These are phyloP conservation scores for Cardamine chenopodiifolia DNA, from an alignment of 345 rosid genomes.

Conservation along the genomic window DNA sequence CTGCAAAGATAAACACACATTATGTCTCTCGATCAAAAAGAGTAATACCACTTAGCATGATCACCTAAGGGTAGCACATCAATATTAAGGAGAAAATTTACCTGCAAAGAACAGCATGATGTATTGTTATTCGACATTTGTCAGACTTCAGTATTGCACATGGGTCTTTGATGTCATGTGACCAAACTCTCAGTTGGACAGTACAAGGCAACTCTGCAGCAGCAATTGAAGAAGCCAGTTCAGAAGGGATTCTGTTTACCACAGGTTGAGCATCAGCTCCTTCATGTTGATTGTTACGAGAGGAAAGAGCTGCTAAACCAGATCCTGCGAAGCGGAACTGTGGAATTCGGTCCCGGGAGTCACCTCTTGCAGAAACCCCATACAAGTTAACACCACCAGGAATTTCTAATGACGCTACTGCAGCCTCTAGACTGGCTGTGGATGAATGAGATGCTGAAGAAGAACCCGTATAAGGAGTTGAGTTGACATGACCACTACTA, in stretches of 20 bases:
- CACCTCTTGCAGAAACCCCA: slow-evolving; percentile 55
- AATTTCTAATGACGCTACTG: slow-evolving; percentile 52
- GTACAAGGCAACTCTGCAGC: slow-evolving; percentile 97
- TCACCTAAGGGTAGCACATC: slow-evolving; percentile 11
- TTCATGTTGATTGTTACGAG: slow-evolving; percentile 43
- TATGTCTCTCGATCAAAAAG: slow-evolving; percentile 14
- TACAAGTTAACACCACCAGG: slow-evolving; percentile 56
- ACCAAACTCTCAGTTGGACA: slow-evolving; percentile 89
- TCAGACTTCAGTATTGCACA: slow-evolving; percentile 62
- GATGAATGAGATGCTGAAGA: slow-evolving; percentile 45
- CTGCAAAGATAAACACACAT: slow-evolving; percentile 51
- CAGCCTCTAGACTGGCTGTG: slow-evolving; percentile 54
- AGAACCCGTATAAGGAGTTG: slow-evolving; percentile 44
- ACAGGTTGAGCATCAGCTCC: slow-evolving; percentile 55
- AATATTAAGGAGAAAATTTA: slow-evolving; percentile 32
- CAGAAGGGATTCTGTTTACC: slow-evolving; percentile 66
- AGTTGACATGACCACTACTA: slow-evolving; percentile 45
- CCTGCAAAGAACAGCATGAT: slow-evolving; percentile 99
- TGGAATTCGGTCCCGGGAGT: slow-evolving; percentile 44
- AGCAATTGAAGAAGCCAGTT: slow-evolving; percentile 78
- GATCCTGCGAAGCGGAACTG: slow-evolving; percentile 52
- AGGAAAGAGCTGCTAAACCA: slow-evolving; percentile 43
- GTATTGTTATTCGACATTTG: slow-evolving; percentile 70
- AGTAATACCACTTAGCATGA: slow-evolving; percentile 19
- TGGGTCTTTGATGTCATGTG: slow-evolving; percentile 76